These are phyloP conservation scores for Quillaja saponaria DNA, from an alignment of 306 rosid genomes.

Conservation along the genomic window DNA sequence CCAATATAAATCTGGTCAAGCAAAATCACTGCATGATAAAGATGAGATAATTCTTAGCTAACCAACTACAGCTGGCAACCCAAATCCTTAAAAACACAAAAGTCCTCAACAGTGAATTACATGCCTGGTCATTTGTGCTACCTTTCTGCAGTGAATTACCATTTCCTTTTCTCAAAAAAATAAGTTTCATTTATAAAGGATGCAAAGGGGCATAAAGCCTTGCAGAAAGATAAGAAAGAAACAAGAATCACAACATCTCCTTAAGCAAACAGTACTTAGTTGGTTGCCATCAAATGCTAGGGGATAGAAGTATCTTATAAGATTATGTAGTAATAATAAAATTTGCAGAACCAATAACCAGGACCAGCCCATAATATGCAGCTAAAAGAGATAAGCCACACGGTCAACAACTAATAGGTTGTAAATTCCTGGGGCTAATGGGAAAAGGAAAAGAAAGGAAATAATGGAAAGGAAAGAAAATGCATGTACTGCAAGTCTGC, in stretches of 20 bases:
- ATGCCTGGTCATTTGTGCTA: too few relatives aligned
- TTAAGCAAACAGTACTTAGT: too few relatives aligned
- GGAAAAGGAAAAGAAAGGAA: not conserved
- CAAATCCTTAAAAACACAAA: not conserved
- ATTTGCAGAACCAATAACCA: not conserved
- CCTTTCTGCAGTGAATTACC: too few relatives aligned
- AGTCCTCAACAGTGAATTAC: too few relatives aligned
- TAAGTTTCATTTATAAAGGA: too few relatives aligned
- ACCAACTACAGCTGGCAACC: not conserved
- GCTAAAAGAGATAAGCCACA: not conserved
- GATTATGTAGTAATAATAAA: not conserved
- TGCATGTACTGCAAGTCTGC: not conserved
- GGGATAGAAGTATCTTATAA: too few relatives aligned
- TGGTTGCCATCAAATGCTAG: too few relatives aligned
- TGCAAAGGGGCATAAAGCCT: too few relatives aligned
- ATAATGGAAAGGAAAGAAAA: not conserved
- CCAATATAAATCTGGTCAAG: slow-evolving; percentile 2
- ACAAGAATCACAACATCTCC: not conserved
- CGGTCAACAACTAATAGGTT: not conserved
- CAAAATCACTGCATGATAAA: not conserved
- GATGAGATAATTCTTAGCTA: too few relatives aligned
- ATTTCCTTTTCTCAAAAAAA: not conserved
- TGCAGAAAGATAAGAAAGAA: not conserved
- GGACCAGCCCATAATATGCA: not conserved
- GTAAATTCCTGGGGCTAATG: not conserved